Evolutionary conservation across 345 rosid species (phyloP), one percentile per base, ranked within the genome.

Genomic region (Raphanus sativus): DNA sequence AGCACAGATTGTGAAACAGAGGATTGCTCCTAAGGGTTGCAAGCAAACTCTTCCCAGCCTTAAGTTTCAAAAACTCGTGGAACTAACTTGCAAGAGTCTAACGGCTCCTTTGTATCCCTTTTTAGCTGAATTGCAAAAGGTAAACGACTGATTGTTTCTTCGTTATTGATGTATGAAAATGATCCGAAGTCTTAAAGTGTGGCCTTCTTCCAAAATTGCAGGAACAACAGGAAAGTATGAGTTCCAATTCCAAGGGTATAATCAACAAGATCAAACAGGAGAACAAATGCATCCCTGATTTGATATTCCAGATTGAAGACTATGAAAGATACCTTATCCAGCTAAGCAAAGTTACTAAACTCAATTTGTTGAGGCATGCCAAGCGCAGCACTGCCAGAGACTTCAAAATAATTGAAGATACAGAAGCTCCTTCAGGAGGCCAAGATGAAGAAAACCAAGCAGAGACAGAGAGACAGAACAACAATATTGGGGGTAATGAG

Each of bases 381-480:
- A 92, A 92, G 85, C 90, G 96, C 54, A 92, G 98, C 85, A 92
- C 87, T 3, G 80, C 94, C 21, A 74, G 96, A 65, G 98, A 92
- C 73, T 92, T 92, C 81, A 92, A 79, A 79, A 92, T 92, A 69
- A 72, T 73, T 17, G 69, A 89, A 81, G 93, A 82, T 62, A 63
- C 74, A 6, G 80, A 60, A 2, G n/a, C 71, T 28, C 56, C 36
- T n/a, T 59, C 17, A 5, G 34, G 56, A 30, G 89, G 60, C 28
- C 83, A 81, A 58, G 83, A 83, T 61, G 80, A 77, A 59, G 69
- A 80, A 68, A 65, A 82, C 76, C 40, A 80, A 62, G 60, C 56
- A 76, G 75, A 26, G 78, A 64, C 77, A 33, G 77, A 73, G 81
- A 56, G 54, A 11, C 64, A 52, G 45, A 62, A 62, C 75, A 62